phyloP scores from a whole-genome alignment of 2,329 filamentous ascomycete species.

The Coniochaeta sp. region DNA sequence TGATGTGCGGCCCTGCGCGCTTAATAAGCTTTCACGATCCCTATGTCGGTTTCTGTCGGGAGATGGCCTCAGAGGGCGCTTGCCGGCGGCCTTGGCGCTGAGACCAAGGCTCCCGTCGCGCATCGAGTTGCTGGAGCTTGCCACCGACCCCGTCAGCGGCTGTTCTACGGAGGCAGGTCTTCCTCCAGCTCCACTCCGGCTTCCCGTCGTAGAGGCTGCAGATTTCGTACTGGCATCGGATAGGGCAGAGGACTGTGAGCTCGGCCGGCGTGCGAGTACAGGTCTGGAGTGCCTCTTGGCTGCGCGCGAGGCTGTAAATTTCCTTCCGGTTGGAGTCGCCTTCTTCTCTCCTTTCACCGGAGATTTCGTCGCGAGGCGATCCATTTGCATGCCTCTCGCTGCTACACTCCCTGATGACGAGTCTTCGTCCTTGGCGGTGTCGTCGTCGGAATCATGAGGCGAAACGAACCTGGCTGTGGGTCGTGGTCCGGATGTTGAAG shows the following conservation, averaged over 20 bases:
- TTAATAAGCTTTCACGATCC: neutral
- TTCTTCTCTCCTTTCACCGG: conserved; percentile 18
- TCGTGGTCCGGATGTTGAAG: conserved; percentile 43
- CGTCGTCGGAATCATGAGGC: conserved; percentile 40
- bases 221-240: conserved; percentile 17
- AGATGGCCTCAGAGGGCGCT: conserved; percentile 28
- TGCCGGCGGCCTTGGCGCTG: conserved; percentile 42
- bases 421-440: conserved; percentile 26
- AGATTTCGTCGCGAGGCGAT: conserved; percentile 5
- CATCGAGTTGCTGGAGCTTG: conserved; percentile 5
- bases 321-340: conserved; percentile 17
- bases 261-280: conserved; percentile 35
- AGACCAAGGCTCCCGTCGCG: conserved; percentile 6
- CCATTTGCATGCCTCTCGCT: conserved; percentile 14
- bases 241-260: conserved; percentile 36
- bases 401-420: conserved; percentile 33
- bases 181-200: neutral
- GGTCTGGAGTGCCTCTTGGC: conserved; percentile 35
- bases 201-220: neutral
- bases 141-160: neutral
- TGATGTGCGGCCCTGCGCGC: neutral
- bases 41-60: conserved; percentile 4
- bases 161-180: neutral
- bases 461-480: conserved; percentile 56
- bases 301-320: conserved; percentile 34